Base-by-base conservation (phyloP, 1,284 basidiomycete species). In the Heterobasidion occidentale region DNA sequence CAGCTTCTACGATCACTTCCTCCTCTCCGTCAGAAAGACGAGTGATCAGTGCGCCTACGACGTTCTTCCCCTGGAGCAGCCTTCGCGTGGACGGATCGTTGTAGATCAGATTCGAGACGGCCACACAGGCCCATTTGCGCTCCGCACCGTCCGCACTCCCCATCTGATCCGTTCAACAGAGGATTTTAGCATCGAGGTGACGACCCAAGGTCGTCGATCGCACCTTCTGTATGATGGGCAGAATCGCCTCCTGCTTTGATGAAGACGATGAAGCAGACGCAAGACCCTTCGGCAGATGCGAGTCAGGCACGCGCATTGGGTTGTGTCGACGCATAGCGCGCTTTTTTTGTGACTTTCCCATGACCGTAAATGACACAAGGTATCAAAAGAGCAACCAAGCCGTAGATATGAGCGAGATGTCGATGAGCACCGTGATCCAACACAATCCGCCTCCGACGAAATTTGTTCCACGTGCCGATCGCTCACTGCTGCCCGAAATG, bases 311-410 rank as follows among this genome's bases (percentile, higher is more conserved):
- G 46, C 93, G 81, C 75, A 95, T 80, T 9, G 93, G 93, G 66
- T 96, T 95, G 70, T 95, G 92, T 57, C 93, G 77, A 59, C 90
- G 82, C 81, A 84, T 83, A 48, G 82, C 65, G 60, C 80, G 74
- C 73, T 92, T 91, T 72, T 90, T 92, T 68, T 94, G 92, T 53
- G 90, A 84, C 71, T 94, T 95, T 61, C 92, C 92, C 92, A 95
- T 95, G 27, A 27, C 27, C 27, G 27, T 5, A 27, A 4, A 27
- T 27, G 27, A 27, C 4, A 27, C 27, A 4, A 27, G 27, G 4
- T 27, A 27, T 27, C 27, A 6, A 27, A 27, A 27, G 27, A 27
- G 27, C 6, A 27, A 27, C 27, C 3, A 27, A 27, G 27, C 27
- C 27, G 27, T 27, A 27, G 27, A 27, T 3, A 27, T 27, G 27